Base-by-base conservation (phyloP, 352 stramenopile species). In the Phytopythium kandeliae region DNA sequence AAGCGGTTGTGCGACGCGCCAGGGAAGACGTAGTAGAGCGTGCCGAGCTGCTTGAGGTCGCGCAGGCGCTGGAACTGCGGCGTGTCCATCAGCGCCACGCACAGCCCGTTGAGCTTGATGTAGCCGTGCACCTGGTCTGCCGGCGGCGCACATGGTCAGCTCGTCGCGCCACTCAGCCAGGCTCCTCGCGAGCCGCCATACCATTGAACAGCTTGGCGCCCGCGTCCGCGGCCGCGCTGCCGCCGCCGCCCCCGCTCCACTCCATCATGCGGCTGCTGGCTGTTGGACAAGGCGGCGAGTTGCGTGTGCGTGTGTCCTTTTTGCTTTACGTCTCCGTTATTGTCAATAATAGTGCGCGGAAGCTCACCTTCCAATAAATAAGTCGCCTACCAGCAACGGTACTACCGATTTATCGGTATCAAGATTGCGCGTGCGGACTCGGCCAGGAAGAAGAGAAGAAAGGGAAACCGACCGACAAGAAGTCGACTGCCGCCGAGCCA, bases 31-130 rank as follows among this genome's bases (percentile, higher is more conserved):
- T 92, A 89, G 61, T 89, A 92, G 28, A 89, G 74, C 26, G 78
- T 89, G 16, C 95, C 96, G 22, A 98, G 75, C 70, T 99, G 96
- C 62, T 97, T 96, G 24, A 99, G 71, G 40, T 92, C 69, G 40
- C 92, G 72, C n/a, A 99, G 79, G 7, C 96, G 85, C 63, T 99
- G 93, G 71, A 96, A 97, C 65, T 97, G 79, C 34, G 83, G 79
- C 33, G 91, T 97, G 66, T 97, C 89, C 66, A 97, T 92, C 51
- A 97, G 74, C 45, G 66, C 62, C 54, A 95, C 73, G 54, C 82
- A 87, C n/a, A 90, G 66, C 10, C 65, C 67, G 53, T 85, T 85
- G 26, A 92, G 66, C 48, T 79, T 74, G 53, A 92, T 90, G 61
- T 89, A 87, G 50, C 82, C 82, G 48, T 92, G 82, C 19, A 92